Base-by-base conservation (phyloP, 345 rosid species). In the Melaleuca alternifolia region DNA sequence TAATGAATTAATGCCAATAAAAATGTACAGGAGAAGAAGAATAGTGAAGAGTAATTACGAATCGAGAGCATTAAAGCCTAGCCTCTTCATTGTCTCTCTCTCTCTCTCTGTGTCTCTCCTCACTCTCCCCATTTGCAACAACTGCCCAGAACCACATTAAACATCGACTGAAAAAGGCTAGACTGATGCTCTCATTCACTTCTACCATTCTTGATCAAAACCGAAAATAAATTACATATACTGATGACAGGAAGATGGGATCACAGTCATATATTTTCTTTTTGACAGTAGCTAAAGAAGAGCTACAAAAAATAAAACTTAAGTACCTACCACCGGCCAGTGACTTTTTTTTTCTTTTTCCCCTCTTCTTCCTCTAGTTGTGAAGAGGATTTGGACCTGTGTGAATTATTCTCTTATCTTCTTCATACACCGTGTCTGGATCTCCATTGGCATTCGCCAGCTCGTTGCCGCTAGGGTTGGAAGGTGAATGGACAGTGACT, bases 311-410 rank as follows among this genome's bases (percentile, higher is more conserved):
- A 37, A 20, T 51, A 44, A 83, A 83, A 50, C 56, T 11, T 11
- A 71, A 37, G 48, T 13, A 37, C 81, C 85, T 53, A 51, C 85
- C 85, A 30, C 57, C 62, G 24, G 53, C 84, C 44, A 50, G 53
- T 11, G 84, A n/a, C 84, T n/a, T n/a, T n/a, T 20, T 51, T 51
- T 83, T 51, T 83, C 13, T n/a, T 10, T 37, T 41, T 33, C 23
- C 61, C 75, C 44, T 2, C 51, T 23, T 86, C 84, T 53, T 33
- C 86, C 54, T 48, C 85, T 88, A 96, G 94, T 96, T 96, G 90
- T 96, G 98, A 85, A 96, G 98, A 88, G 98, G 98, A 90, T 96
- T 96, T 33, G 99, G 99, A 88, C 99, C 99, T 52, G 99, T 94
- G 89, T 94, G 96, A 89, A 96, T 92, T 87, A 92, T 86, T 88